Evolutionary conservation across 257 asterid genomes (phyloP).

Genomic region (Solanum piurae): DNA sequence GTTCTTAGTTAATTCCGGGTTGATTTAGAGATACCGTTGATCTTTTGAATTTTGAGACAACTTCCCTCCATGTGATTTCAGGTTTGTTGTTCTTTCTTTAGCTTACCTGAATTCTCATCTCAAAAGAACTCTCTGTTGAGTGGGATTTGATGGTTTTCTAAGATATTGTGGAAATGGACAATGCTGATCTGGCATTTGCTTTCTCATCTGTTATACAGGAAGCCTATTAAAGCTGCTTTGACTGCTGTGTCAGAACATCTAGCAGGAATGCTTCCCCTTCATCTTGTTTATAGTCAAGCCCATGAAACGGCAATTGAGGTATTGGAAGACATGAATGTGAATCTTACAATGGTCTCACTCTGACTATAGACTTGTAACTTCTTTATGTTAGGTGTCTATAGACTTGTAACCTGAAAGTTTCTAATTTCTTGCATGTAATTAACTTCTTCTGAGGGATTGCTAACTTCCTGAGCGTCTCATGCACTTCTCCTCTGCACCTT

Average conservation of each 20-base stretch:
- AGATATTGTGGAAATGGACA: background rate
- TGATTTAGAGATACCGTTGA: background rate
- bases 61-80: background rate
- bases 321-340: background rate
- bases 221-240: constrained; percentile 87
- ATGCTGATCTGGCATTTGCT: background rate
- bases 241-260: constrained; percentile 93
- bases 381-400: background rate
- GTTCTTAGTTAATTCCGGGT: background rate
- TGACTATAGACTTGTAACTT: background rate
- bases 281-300: constrained; percentile 93
- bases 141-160: background rate
- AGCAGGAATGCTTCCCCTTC: constrained; percentile 95
- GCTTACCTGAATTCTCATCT: background rate
- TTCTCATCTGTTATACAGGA: constrained; percentile 38
- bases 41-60: background rate
- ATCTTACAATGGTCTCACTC: background rate
- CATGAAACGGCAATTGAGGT: constrained; percentile 97
- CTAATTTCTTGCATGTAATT: background rate
- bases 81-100: background rate
- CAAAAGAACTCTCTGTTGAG: background rate
- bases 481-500: background rate
- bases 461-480: background rate
- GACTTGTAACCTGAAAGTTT: background rate
- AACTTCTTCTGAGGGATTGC: background rate